Percentiles rank a stretch among this genome's conserved stretches.
These are phyloP conservation scores for Termitomyces sp. DNA, from an alignment of 768 basidiomycete genomes.

Conservation along the genomic window DNA sequence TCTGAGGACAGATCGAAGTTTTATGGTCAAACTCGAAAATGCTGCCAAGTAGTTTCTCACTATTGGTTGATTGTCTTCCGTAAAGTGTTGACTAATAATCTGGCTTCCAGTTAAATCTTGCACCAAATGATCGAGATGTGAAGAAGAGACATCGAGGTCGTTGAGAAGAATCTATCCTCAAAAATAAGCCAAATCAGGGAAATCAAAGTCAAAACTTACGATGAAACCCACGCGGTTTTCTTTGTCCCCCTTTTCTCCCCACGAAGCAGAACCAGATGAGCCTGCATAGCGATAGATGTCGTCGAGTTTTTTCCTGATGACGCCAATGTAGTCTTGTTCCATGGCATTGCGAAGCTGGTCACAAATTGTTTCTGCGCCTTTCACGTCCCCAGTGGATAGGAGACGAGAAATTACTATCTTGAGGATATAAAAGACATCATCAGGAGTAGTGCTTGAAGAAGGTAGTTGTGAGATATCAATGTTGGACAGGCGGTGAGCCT, in stretches of 20 bases:
- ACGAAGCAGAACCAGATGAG: conserved; percentile 37
- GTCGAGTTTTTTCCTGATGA: conserved; percentile 84
- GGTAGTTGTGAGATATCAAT: conserved; percentile 65
- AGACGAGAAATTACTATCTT: conserved; percentile 79
- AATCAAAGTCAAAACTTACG: conserved; percentile 43
- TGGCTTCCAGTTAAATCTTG: conserved; percentile 58
- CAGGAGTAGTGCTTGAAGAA: conserved; percentile 73
- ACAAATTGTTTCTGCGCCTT: conserved; percentile 54
- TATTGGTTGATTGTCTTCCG: conserved; percentile 47
- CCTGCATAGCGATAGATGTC: conserved; percentile 70
- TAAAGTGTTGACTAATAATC: conserved; percentile 64
- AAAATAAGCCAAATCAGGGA: conserved; percentile 2
- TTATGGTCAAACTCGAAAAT: conserved; percentile 52
- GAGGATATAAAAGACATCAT: conserved; percentile 95
- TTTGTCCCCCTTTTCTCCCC: conserved; percentile 74
- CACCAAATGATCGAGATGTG: conserved; percentile 81
- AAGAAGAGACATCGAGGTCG: conserved; percentile 89
- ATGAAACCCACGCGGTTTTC: conserved; percentile 81
- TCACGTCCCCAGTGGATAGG: conserved; percentile 70
- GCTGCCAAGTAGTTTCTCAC: conserved; percentile 47
- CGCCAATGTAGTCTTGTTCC: conserved; percentile 78
- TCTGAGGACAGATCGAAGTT: conserved; percentile 71
- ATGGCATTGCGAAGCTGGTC: conserved; percentile 68
- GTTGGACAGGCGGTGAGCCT: conserved; percentile 88
- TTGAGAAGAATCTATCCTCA: conserved; percentile 75